Evolutionary conservation across 2,329 filamentous ascomycete species (phyloP).

Genomic region (Fusarium fujikuroi): DNA sequence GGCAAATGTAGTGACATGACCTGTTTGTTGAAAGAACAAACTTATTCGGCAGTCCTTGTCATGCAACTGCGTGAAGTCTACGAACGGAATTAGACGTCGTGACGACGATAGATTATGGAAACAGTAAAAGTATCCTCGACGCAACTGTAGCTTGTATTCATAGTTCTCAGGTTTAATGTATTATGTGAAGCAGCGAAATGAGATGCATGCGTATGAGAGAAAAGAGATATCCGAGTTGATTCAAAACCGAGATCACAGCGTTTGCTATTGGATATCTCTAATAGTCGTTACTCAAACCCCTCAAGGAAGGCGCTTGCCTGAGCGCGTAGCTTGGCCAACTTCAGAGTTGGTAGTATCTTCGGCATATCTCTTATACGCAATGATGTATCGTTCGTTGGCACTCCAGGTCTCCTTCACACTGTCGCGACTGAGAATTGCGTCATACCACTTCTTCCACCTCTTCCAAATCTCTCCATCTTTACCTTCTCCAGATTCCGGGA

Average conservation of each 20-base stretch:
- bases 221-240: too few relatives aligned
- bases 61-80: background rate
- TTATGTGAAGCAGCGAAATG: background rate
- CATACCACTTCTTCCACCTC: slow-evolving; percentile 73
- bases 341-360: slow-evolving; percentile 72
- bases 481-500: slow-evolving; percentile 63
- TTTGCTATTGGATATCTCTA: too few relatives aligned
- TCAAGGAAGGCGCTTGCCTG: slow-evolving; percentile 68
- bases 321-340: slow-evolving; percentile 70
- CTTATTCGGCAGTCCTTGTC: background rate
- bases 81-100: background rate
- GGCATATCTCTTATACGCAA: slow-evolving; percentile 75
- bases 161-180: background rate
- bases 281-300: background rate
- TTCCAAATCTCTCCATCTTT: slow-evolving; percentile 72
- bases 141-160: background rate
- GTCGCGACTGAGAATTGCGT: slow-evolving; percentile 66
- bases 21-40: background rate
- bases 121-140: background rate
- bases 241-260: background rate
- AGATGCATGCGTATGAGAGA: background rate
- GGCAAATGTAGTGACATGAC: background rate
- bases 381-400: slow-evolving; percentile 72
- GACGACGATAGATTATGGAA: background rate
- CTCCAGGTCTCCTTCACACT: slow-evolving; percentile 77